phyloP scores from a whole-genome alignment of 192 early-diverging fungal species.

The Borealophlyctis nickersoniae region DNA sequence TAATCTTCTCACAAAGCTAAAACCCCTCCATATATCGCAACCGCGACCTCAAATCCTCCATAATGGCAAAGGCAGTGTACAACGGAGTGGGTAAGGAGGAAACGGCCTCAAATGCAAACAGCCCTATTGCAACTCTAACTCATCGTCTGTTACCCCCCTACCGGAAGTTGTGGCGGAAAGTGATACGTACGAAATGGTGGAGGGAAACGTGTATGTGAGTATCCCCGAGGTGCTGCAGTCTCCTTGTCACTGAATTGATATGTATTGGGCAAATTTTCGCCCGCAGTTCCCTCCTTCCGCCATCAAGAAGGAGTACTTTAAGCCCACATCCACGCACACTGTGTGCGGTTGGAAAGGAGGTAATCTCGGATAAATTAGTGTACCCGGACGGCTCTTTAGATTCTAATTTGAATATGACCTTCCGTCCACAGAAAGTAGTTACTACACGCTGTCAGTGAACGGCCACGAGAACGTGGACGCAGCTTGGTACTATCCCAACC shows the following conservation, averaged over 20 bases:
- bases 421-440: conserved; percentile 9
- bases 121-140: background rate
- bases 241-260: conserved; percentile 13
- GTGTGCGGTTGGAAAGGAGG: conserved; percentile 48
- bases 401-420: too few species aligned
- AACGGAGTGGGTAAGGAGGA: conserved; percentile 19
- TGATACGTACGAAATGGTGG: conserved; percentile 40
- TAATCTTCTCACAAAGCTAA: too few species aligned
- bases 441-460: conserved; percentile 43
- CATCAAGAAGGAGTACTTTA: conserved; percentile 43
- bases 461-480: conserved; percentile 46
- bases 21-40: background rate
- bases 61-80: conserved; percentile 19
- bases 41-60: conserved; percentile 6
- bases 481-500: conserved; percentile 47
- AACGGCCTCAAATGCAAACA: background rate
- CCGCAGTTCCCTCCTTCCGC: conserved; percentile 35
- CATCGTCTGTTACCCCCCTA: background rate
- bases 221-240: background rate
- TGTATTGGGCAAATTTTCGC: conserved; percentile 14
- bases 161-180: conserved; percentile 36
- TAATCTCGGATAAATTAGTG: too few species aligned
- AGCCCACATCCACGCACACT: conserved; percentile 28
- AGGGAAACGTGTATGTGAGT: conserved; percentile 33
- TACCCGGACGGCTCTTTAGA: too few species aligned